Evolutionary conservation across 2,329 filamentous ascomycete species (phyloP).

Genomic region (Colletotrichum gloeosporioides): DNA sequence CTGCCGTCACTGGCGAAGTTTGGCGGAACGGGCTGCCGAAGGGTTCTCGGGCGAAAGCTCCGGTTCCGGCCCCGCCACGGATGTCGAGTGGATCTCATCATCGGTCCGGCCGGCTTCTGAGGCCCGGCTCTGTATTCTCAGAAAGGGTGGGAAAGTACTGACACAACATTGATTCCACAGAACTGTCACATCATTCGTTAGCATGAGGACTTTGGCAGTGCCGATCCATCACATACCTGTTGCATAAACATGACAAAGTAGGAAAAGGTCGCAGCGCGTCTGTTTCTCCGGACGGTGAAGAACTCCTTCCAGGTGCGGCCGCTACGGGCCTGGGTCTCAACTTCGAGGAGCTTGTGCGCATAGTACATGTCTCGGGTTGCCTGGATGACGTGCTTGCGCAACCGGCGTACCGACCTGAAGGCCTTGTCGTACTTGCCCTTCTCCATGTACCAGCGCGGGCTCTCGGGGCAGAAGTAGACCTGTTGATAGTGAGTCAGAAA

Average conservation of each 20-base stretch:
- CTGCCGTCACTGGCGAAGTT: not conserved
- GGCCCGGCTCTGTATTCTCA: not conserved
- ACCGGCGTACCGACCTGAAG: conserved; percentile 46
- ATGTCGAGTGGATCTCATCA: not conserved
- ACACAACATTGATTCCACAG: conserved; percentile 51
- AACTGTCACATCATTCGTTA: conserved; percentile 27
- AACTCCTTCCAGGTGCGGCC: conserved; percentile 38
- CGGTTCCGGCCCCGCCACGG: not conserved
- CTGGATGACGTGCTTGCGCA: conserved; percentile 53
- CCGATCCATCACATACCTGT: not conserved
- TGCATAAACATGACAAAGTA: conserved; percentile 45
- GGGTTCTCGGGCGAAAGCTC: not conserved
- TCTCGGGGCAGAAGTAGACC: conserved; percentile 61
- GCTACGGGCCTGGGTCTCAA: conserved; percentile 33
- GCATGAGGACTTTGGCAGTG: not conserved
- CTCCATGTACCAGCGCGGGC: conserved; percentile 59
- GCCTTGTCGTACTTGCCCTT: conserved; percentile 51
- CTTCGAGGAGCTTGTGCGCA: conserved; percentile 43
- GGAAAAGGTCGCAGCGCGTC: conserved; percentile 39
- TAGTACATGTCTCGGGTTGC: conserved; percentile 58
- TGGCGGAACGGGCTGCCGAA: too few relatives aligned
- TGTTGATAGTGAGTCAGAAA: not conserved
- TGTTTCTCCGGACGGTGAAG: conserved; percentile 40
- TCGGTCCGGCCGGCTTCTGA: not conserved
- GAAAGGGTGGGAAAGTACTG: not conserved